phyloP scores from a whole-genome alignment of 1,139 yeast genomes.

The Saccharomyces pastorianus region DNA sequence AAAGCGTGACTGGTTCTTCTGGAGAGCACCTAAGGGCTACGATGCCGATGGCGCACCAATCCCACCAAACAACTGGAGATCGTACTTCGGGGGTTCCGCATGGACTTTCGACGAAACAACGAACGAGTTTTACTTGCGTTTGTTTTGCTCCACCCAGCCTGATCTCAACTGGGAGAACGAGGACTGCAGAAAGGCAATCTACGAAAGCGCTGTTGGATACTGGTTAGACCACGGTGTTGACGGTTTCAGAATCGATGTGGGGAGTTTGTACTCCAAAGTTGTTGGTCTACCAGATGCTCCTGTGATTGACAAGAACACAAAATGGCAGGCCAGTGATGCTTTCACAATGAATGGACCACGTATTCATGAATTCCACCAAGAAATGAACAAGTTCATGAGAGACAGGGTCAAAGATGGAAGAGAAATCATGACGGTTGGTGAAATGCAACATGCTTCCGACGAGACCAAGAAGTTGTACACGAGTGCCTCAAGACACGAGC shows the following conservation, averaged over 20 bases:
- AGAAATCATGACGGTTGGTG: background rate
- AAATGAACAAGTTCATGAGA: background rate
- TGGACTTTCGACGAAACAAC: constrained; percentile 50
- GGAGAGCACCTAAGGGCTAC: constrained; percentile 41
- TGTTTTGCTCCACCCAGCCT: constrained; percentile 47
- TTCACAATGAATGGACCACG: constrained; percentile 24
- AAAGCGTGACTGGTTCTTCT: constrained; percentile 56
- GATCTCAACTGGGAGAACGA: constrained; percentile 56
- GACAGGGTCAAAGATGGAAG: background rate
- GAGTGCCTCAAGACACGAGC: background rate
- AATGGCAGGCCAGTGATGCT: constrained; percentile 36
- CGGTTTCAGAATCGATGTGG: constrained; percentile 53
- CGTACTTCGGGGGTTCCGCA: constrained; percentile 46
- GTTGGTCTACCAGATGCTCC: constrained; percentile 39
- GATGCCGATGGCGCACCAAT: constrained; percentile 42
- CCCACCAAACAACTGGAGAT: constrained; percentile 52
- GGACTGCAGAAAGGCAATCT: constrained; percentile 44
- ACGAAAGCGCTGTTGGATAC: constrained; percentile 41
- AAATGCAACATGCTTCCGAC: too few relatives aligned
- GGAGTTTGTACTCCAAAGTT: constrained; percentile 45
- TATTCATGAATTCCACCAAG: background rate
- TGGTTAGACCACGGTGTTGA: constrained; percentile 53
- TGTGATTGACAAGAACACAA: constrained; percentile 29
- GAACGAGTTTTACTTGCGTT: constrained; percentile 45
- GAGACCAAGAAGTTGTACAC: background rate